These are phyloP conservation scores for Holtermanniella nyarrowii DNA, from an alignment of 768 basidiomycete genomes.

Conservation along the genomic window DNA sequence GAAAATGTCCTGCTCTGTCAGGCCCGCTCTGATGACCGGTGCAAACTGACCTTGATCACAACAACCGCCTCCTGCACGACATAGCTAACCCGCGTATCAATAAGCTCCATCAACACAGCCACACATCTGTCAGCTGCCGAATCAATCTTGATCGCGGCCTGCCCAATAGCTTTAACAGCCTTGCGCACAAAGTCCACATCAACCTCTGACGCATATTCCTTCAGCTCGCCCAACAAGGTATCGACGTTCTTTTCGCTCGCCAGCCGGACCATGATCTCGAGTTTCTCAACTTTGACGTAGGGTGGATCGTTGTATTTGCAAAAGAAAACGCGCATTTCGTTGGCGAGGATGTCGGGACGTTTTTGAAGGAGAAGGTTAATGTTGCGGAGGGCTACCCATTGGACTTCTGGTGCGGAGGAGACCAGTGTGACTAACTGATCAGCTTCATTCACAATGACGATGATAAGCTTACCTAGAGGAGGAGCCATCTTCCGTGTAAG, in stretches of 20 bases:
- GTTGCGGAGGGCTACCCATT: slow-evolving; percentile 95
- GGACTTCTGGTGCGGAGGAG: slow-evolving; percentile 92
- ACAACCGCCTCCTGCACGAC: slow-evolving; percentile 97
- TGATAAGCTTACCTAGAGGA: slow-evolving; percentile 47
- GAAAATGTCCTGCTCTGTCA: slow-evolving; percentile 72
- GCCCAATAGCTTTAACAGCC: slow-evolving; percentile 89
- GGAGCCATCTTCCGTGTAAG: slow-evolving; percentile 95
- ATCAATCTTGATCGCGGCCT: slow-evolving; percentile 92
- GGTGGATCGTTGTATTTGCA: slow-evolving; percentile 99
- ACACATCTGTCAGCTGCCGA: slow-evolving; percentile 87
- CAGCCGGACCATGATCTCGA: slow-evolving; percentile 95
- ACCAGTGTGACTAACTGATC: slow-evolving; percentile 64
- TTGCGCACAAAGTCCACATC: slow-evolving; percentile 97
- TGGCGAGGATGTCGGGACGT: slow-evolving; percentile 74
- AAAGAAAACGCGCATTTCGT: slow-evolving; percentile 98
- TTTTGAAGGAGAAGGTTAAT: slow-evolving; percentile 95
- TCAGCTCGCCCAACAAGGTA: slow-evolving; percentile 85
- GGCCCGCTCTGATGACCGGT: not conserved
- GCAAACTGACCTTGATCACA: slow-evolving; percentile 79
- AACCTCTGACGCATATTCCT: slow-evolving; percentile 96
- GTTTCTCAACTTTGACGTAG: slow-evolving; percentile 97
- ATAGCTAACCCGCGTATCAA: slow-evolving; percentile 85
- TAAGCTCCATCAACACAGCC: slow-evolving; percentile 83
- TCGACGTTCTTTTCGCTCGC: slow-evolving; percentile 87
- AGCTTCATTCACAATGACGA: not conserved